A percentile compares a stretch with the other conserved stretches of the same genome.
phyloP scores from a whole-genome alignment of 208 protist species.

The Acanthamoeba royreba region DNA sequence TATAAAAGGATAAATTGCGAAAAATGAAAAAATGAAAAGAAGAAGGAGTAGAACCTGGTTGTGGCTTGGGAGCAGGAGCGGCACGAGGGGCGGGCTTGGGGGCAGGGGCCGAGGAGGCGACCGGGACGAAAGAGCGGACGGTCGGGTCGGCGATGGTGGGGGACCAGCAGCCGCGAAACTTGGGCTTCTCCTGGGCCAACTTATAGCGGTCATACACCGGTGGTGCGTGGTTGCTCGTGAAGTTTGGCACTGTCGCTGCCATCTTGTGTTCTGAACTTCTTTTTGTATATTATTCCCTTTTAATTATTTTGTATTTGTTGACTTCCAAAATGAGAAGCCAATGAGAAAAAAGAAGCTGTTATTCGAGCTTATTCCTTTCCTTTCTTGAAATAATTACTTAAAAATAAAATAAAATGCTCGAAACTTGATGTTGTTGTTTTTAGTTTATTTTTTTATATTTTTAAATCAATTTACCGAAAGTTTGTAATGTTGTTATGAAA shows the following conservation, averaged over 20 bases:
- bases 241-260: neutral
- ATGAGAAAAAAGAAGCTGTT: too few relatives aligned
- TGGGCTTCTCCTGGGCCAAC: conserved; percentile 18
- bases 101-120: neutral
- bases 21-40: neutral
- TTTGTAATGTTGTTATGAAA: too few relatives aligned
- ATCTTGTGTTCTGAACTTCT: too few relatives aligned
- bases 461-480: too few relatives aligned
- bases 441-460: too few relatives aligned
- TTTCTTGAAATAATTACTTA: too few relatives aligned
- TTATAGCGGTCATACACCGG: conserved; percentile 29
- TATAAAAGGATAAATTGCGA: neutral
- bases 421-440: too few relatives aligned
- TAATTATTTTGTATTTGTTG: too few relatives aligned
- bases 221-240: neutral
- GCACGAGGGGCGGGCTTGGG: neutral
- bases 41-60: neutral
- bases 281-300: too few relatives aligned
- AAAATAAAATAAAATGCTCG: too few relatives aligned
- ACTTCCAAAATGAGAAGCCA: too few relatives aligned
- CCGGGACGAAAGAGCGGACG: neutral
- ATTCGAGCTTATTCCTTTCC: too few relatives aligned
- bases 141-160: neutral
- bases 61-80: neutral
- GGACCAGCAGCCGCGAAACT: conserved; percentile 41